A percentile compares a stretch with the other conserved stretches of the same genome.
These are phyloP conservation scores for Arachis stenosperma DNA, from an alignment of 306 rosid species.

Conservation along the genomic window DNA sequence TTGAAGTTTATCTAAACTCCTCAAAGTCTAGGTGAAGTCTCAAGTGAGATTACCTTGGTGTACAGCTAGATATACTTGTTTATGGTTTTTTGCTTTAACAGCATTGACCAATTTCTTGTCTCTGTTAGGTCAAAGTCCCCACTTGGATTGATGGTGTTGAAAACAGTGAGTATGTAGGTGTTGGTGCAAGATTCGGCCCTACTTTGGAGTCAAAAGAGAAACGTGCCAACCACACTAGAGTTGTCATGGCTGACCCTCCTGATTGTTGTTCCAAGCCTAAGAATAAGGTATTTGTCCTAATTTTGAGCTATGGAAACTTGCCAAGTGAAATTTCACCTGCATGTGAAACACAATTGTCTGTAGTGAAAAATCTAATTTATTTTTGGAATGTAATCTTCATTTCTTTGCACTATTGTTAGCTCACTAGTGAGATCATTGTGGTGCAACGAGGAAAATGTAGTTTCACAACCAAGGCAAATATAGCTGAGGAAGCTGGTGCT, in stretches of 20 bases:
- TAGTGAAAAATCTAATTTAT: conserved; percentile 31
- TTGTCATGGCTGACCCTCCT: conserved; percentile 96
- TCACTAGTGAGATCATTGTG: conserved; percentile 75
- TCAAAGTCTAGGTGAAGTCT: too few species aligned
- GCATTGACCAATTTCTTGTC: conserved; percentile 27
- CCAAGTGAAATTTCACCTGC: conserved; percentile 21
- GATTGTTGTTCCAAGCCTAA: conserved; percentile 77
- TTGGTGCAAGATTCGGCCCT: conserved; percentile 95
- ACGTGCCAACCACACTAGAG: conserved; percentile 82
- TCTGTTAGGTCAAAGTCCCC: conserved; percentile 84
- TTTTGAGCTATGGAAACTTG: conserved; percentile 25
- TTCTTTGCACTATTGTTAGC: conserved; percentile 63
- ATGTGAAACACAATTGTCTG: conserved; percentile 29
- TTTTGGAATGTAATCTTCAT: conserved; percentile 35
- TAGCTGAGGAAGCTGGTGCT: conserved; percentile 81
- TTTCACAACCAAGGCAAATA: conserved; percentile 90
- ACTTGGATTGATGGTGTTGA: conserved; percentile 78
- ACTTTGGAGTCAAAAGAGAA: conserved; percentile 88
- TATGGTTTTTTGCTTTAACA: neutral
- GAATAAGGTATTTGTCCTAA: conserved; percentile 56
- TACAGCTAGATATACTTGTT: conserved; percentile 17
- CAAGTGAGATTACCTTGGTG: neutral
- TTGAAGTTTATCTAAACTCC: too few species aligned
- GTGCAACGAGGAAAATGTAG: conserved; percentile 97
- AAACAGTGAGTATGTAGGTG: conserved; percentile 76